A percentile compares a stretch with the other conserved stretches of the same genome.
Conservation (phyloP, 1,139 yeast species). For the Tardiomyces depauwii region DNA sequence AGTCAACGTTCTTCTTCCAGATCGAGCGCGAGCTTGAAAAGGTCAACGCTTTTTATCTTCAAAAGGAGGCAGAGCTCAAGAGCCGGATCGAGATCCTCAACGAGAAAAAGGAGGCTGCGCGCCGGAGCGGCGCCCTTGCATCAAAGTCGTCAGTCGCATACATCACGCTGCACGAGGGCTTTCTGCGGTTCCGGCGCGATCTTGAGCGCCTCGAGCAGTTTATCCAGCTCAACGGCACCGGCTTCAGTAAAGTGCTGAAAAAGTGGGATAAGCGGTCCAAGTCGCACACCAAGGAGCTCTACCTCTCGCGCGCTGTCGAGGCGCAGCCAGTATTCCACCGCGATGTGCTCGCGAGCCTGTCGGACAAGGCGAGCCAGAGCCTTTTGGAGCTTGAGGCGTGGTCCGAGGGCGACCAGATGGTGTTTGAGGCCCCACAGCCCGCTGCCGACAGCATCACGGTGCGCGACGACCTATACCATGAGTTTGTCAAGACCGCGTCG, state of each 20-base stretch:
- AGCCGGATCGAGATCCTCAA: constrained; percentile 66
- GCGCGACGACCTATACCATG: constrained; percentile 51
- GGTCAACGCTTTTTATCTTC: constrained; percentile 80
- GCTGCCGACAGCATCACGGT: constrained; percentile 1
- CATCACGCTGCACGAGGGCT: constrained; percentile 69
- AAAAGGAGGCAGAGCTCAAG: constrained; percentile 75
- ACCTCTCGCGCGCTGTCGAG: constrained; percentile 82
- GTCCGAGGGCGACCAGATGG: constrained; percentile 56
- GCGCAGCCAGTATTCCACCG: constrained; percentile 96
- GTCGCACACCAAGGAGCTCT: constrained; percentile 86
- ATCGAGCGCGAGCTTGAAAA: constrained; percentile 91
- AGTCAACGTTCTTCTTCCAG: constrained; percentile 85
- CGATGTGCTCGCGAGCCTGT: constrained; percentile 71
- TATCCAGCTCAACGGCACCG: constrained; percentile 88
- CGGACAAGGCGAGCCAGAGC: constrained; percentile 70
- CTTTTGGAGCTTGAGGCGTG: constrained; percentile 78
- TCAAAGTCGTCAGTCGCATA: constrained; percentile 43
- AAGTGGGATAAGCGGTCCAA: constrained; percentile 98
- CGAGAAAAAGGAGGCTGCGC: constrained; percentile 57
- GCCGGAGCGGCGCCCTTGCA: constrained; percentile 30
- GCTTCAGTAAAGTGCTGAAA: constrained; percentile 86
- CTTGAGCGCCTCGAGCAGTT: constrained; percentile 81
- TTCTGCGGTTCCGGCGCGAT: constrained; percentile 82
- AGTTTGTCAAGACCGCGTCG: constrained; percentile 50
- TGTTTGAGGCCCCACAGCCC: constrained; percentile 19